Conservation (phyloP, 2,329 filamentous ascomycete species). For the Calonectria multiphialidica region DNA sequence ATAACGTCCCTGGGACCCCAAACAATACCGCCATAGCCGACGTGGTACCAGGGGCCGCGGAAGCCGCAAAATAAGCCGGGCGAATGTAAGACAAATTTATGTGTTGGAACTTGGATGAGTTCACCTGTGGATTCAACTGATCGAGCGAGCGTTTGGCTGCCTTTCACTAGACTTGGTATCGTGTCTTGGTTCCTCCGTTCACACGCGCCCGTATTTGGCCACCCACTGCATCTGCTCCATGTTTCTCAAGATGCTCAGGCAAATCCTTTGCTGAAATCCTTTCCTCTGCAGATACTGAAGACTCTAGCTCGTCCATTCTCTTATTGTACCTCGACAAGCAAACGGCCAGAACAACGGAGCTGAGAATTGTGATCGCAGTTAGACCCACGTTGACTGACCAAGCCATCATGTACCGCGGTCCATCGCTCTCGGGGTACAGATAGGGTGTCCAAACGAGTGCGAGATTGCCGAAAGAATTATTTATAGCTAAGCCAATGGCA, state of each 20-base stretch:
- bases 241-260: slow-evolving; percentile 30
- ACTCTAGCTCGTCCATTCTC: slow-evolving; percentile 26
- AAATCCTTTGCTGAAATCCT: slow-evolving; percentile 24
- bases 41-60: too few species aligned
- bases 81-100: too few species aligned
- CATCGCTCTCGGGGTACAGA: slow-evolving; percentile 25
- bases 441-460: slow-evolving; percentile 36
- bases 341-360: slow-evolving; percentile 33
- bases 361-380: slow-evolving; percentile 37
- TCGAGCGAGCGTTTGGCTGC: too few species aligned
- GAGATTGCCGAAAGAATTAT: slow-evolving; percentile 34
- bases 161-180: slow-evolving; percentile 24
- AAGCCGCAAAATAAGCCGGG: too few species aligned
- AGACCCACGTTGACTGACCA: slow-evolving; percentile 31
- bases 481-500: slow-evolving; percentile 30
- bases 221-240: slow-evolving; percentile 20
- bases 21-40: too few species aligned
- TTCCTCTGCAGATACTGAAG: slow-evolving; percentile 23
- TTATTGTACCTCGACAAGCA: slow-evolving; percentile 32
- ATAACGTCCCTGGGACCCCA: too few species aligned
- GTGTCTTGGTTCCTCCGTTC: slow-evolving; percentile 20
- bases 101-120: too few species aligned
- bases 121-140: neutral
- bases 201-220: slow-evolving; percentile 10
- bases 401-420: slow-evolving; percentile 25